Evolutionary conservation across 202 grass and related monocot species (phyloP).

Genomic region (Bolboschoenoplectus hybrid): DNA sequence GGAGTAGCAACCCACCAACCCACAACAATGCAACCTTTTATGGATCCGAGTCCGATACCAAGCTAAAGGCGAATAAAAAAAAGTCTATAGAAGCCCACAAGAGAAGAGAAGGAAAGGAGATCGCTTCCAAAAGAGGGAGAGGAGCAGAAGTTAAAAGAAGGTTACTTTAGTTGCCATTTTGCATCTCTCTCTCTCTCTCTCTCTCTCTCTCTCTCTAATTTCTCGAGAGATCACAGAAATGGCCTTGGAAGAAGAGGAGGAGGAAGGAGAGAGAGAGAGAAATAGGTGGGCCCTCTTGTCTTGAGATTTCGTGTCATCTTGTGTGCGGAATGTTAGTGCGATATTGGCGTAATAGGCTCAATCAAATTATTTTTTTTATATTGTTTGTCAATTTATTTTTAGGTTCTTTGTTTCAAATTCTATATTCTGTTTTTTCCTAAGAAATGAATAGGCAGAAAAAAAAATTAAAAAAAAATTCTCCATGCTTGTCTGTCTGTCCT

Average conservation of each 20-base stretch:
- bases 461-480: slow-evolving; percentile 1
- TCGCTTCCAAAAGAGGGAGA: slow-evolving; percentile 19
- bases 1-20: slow-evolving; percentile 15
- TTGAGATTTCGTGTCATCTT: slow-evolving; percentile 25
- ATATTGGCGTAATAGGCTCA: slow-evolving; percentile 49
- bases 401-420: slow-evolving; percentile 32
- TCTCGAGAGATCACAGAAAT: slow-evolving; percentile 33
- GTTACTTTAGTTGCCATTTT: slow-evolving; percentile 35
- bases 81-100: slow-evolving; percentile 31
- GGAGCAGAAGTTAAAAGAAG: slow-evolving; percentile 37
- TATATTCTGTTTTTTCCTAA: slow-evolving; percentile 26
- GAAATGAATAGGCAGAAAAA: slow-evolving; percentile 18
- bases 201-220: not conserved
- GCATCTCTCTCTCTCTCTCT: slow-evolving; percentile 10
- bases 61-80: slow-evolving; percentile 8
- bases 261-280: slow-evolving; percentile 33
- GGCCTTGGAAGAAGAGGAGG: slow-evolving; percentile 34
- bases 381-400: slow-evolving; percentile 30
- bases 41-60: slow-evolving; percentile 32
- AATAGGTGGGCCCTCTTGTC: slow-evolving; percentile 35
- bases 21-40: slow-evolving; percentile 15
- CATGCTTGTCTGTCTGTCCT: slow-evolving; percentile 1
- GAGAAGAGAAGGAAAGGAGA: slow-evolving; percentile 12
- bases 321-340: slow-evolving; percentile 29
- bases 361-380: slow-evolving; percentile 30